Evolutionary conservation across 148 eudicot genomes (phyloP).

Genomic region (Rhododendron kiyosumense): DNA sequence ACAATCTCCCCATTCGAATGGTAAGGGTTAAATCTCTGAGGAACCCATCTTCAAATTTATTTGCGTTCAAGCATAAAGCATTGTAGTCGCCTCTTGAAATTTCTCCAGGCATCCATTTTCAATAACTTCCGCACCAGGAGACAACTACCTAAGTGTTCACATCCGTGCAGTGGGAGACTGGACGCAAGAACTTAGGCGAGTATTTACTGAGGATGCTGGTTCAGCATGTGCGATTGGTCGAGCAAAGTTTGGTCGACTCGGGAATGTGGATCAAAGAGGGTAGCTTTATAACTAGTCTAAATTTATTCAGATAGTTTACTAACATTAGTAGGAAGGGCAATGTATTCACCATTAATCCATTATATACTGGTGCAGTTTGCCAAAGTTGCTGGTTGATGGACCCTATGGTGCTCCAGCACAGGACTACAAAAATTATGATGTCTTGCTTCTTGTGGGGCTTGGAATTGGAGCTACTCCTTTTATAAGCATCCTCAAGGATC

Average conservation of each 20-base stretch:
- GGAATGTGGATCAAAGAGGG: constrained; percentile 52
- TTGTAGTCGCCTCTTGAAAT: constrained; percentile 6
- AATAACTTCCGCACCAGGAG: constrained; percentile 95
- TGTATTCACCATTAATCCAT: neutral
- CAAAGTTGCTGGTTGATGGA: constrained; percentile 79
- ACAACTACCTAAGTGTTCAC: constrained; percentile 80
- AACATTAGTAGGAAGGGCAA: neutral
- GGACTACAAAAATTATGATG: constrained; percentile 85
- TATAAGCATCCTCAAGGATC: constrained; percentile 82
- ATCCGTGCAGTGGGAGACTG: constrained; percentile 86
- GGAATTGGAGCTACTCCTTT: constrained; percentile 99
- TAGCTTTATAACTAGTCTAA: constrained; percentile 19
- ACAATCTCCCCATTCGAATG: constrained; percentile 87
- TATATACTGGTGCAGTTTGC: constrained; percentile 45
- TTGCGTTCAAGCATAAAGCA: constrained; percentile 8
- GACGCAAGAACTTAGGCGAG: constrained; percentile 76
- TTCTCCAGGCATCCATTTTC: constrained; percentile 94
- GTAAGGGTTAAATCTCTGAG: constrained; percentile 26
- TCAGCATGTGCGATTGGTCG: constrained; percentile 66
- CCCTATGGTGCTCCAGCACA: constrained; percentile 99
- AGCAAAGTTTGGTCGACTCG: constrained; percentile 51
- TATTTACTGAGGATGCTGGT: constrained; percentile 52
- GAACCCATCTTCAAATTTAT: neutral
- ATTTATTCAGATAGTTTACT: neutral
- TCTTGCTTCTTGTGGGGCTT: constrained; percentile 87